Conservation (phyloP, 2,329 filamentous ascomycete species). For the Monilinia fructicola region DNA sequence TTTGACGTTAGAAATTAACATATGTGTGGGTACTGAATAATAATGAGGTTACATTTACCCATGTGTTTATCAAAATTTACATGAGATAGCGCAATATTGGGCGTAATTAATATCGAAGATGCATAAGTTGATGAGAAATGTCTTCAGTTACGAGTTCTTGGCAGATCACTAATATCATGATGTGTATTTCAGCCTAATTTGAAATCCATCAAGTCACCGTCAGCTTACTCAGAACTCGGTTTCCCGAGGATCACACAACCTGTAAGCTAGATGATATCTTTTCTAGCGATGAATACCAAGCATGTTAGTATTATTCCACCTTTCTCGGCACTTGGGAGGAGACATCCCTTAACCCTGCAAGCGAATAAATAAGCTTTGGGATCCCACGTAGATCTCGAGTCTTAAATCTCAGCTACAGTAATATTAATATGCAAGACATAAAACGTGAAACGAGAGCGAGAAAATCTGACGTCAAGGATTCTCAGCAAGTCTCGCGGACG, state of each 20-base stretch:
- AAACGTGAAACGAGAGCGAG: not conserved
- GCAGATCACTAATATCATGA: not conserved
- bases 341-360: not conserved
- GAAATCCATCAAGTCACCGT: not conserved
- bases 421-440: not conserved
- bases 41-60: not conserved
- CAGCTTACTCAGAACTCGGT: constrained; percentile 4
- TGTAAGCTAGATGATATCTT: not conserved
- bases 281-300: not conserved
- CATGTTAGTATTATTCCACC: not conserved
- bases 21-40: not conserved
- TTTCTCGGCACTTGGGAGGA: not conserved
- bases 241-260: not conserved
- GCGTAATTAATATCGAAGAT: not conserved
- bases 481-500: not conserved
- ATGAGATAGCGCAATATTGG: not conserved
- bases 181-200: not conserved
- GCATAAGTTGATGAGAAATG: not conserved
- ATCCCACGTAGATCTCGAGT: not conserved
- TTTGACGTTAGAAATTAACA: not conserved
- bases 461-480: not conserved
- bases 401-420: not conserved
- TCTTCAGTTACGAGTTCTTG: not conserved
- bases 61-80: not conserved
- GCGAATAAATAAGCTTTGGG: not conserved